A percentile compares a stretch with the other conserved stretches of the same genome.
Conservation (phyloP, 2,329 filamentous ascomycete species). For the Monascus ruber region DNA sequence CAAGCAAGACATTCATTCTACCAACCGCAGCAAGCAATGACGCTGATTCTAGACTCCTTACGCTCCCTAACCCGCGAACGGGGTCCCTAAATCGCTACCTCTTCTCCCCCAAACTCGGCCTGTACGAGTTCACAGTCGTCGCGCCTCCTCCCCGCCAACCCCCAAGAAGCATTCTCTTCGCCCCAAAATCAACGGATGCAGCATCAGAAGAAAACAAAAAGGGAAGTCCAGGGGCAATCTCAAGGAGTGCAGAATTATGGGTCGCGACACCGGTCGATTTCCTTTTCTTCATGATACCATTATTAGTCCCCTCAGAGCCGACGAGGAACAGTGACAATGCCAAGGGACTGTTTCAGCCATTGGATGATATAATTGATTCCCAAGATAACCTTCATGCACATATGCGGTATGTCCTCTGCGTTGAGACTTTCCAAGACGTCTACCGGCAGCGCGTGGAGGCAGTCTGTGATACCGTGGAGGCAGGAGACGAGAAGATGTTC, state of each 20-base stretch:
- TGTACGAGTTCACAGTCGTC: constrained; percentile 52
- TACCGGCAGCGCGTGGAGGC: constrained; percentile 56
- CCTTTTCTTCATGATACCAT: constrained; percentile 70
- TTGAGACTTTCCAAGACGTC: constrained; percentile 29
- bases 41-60: constrained; percentile 45
- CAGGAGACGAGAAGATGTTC: constrained; percentile 76
- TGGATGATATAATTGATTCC: constrained; percentile 39
- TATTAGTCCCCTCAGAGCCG: constrained; percentile 39
- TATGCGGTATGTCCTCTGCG: constrained; percentile 28
- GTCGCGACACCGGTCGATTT: constrained; percentile 76
- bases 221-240: constrained; percentile 40
- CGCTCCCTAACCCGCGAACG: constrained; percentile 44
- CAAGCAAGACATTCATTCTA: constrained; percentile 44
- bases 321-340: constrained; percentile 31
- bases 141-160: constrained; percentile 38
- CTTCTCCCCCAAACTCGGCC: constrained; percentile 46
- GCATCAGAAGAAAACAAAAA: constrained; percentile 3
- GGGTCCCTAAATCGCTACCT: constrained; percentile 40
- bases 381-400: constrained; percentile 31
- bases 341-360: constrained; percentile 33
- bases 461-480: constrained; percentile 73
- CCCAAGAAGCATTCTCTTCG: constrained; percentile 44
- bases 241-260: constrained; percentile 62
- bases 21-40: constrained; percentile 41
- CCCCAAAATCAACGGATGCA: constrained; percentile 13